Evolutionary conservation across 2,329 filamentous ascomycete species (phyloP).

Genomic region (Colletotrichum nymphaeae): DNA sequence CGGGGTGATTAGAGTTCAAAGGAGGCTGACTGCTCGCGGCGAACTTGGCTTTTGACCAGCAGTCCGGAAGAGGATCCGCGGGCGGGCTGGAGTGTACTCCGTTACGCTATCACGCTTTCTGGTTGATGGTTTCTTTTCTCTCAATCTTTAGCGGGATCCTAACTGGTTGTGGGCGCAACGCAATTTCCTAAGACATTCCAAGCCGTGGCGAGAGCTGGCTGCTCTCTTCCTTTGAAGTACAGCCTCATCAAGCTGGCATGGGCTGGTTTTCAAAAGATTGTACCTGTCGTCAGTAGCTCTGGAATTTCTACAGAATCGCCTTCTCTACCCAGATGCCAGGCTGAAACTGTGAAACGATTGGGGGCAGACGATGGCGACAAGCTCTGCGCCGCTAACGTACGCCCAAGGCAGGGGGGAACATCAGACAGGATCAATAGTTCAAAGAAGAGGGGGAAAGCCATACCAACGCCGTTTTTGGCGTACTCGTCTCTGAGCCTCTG

Average conservation of each 20-base stretch:
- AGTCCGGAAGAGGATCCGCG: not conserved
- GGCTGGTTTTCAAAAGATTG: no score
- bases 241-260: no score
- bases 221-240: not conserved
- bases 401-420: not conserved
- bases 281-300: not conserved
- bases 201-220: not conserved
- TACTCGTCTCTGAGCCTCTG: not conserved
- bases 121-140: not conserved
- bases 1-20: not conserved
- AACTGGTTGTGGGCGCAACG: not conserved
- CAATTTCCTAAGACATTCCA: constrained; percentile 7
- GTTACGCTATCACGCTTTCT: no score
- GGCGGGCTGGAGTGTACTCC: not conserved
- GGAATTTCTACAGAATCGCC: not conserved
- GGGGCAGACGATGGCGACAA: not conserved
- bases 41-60: not conserved
- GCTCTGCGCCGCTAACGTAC: not conserved
- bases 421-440: not conserved
- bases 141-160: not conserved
- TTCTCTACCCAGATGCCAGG: not conserved
- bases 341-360: not conserved
- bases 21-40: not conserved
- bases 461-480: not conserved
- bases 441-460: not conserved